Evolutionary conservation across 441 rosid genomes (phyloP).

Genomic region (Pelargonium australe): DNA sequence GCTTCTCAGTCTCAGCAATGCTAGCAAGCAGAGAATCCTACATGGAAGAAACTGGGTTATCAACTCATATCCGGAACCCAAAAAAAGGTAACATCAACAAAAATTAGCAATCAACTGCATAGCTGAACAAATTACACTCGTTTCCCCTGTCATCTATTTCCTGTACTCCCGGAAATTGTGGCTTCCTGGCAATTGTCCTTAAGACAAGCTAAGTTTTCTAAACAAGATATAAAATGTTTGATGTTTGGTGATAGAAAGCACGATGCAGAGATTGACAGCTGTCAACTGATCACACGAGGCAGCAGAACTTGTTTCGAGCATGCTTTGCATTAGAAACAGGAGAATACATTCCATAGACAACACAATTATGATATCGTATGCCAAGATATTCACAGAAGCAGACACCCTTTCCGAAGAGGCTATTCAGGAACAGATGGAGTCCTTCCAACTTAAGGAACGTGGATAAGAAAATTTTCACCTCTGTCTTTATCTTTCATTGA

Average conservation of each 20-base stretch:
- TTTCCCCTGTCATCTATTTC: neutral
- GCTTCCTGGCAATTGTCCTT: neutral
- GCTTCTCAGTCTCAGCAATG: conserved; percentile 84
- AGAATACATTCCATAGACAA: no score
- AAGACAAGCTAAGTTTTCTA: neutral
- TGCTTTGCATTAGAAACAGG: no score
- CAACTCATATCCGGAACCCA: neutral
- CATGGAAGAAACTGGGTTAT: conserved; percentile 14
- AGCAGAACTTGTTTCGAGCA: neutral
- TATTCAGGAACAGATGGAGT: no score
- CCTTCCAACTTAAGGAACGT: neutral
- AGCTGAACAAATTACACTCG: neutral
- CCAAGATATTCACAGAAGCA: no score
- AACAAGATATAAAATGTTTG: neutral
- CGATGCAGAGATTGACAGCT: no score
- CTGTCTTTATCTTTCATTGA: no score
- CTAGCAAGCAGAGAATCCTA: conserved; percentile 92
- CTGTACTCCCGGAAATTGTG: neutral
- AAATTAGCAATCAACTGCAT: neutral
- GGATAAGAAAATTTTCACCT: neutral
- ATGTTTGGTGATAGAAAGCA: no score
- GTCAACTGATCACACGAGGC: neutral
- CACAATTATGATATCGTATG: no score
- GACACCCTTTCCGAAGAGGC: no score
- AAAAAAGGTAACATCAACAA: neutral